Evolutionary conservation across 2,329 filamentous ascomycete genomes (phyloP), one percentile per base, ranked within the genome.

Genomic region (Botrytis porri): DNA sequence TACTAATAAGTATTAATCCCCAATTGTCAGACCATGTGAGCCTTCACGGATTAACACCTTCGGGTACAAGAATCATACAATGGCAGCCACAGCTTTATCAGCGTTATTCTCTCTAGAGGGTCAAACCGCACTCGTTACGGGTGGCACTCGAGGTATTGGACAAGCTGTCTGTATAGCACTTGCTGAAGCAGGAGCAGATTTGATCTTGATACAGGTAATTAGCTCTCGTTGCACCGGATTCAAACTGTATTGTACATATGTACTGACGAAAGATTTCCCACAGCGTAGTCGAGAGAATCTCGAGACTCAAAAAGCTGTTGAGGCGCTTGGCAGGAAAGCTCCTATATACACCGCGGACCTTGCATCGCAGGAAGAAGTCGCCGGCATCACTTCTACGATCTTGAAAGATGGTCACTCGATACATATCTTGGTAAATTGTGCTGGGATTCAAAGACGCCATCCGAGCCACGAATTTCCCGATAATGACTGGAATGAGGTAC

Each of bases 331-430:
- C 74, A 89, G 92, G 76, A 90, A 88, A 80, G 89, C 87, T 62
- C 84, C 82, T 72, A 89, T 94, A 79, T 92, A 93, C 84, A 88
- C 86, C 1, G 89, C 89, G 29, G 92, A 95, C 82, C 88, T 95
- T 39, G 85, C 89, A 57, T 89, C 86, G 3, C 81, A 84, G n/a
- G 79, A 83, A 32, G 88, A 89, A 35, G 89, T 94, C 71, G 83
- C 86, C n/a, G 82, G 83, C 0, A 85, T 95, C 3, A 83, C 89
- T 1, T 88, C 90, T 37, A 83, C 83, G 32, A 82, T 94, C 72
- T 84, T 93, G n/a, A 83, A 85, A 60, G 85, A 85, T 76, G 84
- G 83, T 20, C 77, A 79, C 22, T 80, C 81, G 45, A 80, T 86
- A 16, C 82, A 85, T 70, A 83, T 86, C 70, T 80, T 86, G 54